phyloP scores from a whole-genome alignment of 768 basidiomycete genomes.

The Butyriboletus loyo region DNA sequence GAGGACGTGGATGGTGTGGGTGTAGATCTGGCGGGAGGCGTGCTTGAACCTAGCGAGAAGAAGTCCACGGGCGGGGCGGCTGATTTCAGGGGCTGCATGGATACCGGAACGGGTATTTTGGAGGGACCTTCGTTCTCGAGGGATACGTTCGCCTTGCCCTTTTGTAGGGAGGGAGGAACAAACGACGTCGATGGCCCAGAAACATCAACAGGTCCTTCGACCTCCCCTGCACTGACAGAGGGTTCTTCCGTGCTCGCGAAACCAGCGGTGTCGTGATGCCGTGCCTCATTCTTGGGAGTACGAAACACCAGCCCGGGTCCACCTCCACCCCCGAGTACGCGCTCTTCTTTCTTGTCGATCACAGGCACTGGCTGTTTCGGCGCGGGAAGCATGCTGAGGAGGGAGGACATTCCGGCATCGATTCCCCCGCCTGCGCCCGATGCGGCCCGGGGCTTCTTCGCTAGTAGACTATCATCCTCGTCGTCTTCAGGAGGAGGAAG shows the following conservation, averaged over 20 bases:
- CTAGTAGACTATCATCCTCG: slow-evolving; percentile 49
- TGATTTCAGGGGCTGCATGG: slow-evolving; percentile 10
- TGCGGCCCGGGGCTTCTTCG: slow-evolving; percentile 56
- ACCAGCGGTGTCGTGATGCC: slow-evolving; percentile 9
- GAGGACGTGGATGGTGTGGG: slow-evolving; percentile 1
- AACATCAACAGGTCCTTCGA: background rate
- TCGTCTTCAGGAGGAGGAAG: slow-evolving; percentile 35
- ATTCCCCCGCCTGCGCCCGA: slow-evolving; percentile 30
- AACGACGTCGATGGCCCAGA: slow-evolving; percentile 42
- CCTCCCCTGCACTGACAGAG: slow-evolving; percentile 11
- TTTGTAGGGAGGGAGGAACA: slow-evolving; percentile 55
- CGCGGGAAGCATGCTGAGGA: slow-evolving; percentile 72
- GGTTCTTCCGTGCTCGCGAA: slow-evolving; percentile 24
- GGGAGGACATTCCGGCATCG: slow-evolving; percentile 54
- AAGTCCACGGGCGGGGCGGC: slow-evolving; percentile 52
- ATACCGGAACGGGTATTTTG: slow-evolving; percentile 3
- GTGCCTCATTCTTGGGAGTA: slow-evolving; percentile 22
- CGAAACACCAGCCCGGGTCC: slow-evolving; percentile 64
- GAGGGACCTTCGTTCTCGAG: slow-evolving; percentile 38
- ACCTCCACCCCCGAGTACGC: slow-evolving; percentile 63
- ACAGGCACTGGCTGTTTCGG: slow-evolving; percentile 55
- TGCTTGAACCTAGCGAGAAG: slow-evolving; percentile 57
- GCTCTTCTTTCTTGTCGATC: slow-evolving; percentile 38
- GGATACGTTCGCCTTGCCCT: slow-evolving; percentile 58
- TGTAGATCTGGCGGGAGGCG: slow-evolving; percentile 1